Conservation (phyloP, 495 filamentous ascomycete species). For the Penicilliopsis zonata region DNA sequence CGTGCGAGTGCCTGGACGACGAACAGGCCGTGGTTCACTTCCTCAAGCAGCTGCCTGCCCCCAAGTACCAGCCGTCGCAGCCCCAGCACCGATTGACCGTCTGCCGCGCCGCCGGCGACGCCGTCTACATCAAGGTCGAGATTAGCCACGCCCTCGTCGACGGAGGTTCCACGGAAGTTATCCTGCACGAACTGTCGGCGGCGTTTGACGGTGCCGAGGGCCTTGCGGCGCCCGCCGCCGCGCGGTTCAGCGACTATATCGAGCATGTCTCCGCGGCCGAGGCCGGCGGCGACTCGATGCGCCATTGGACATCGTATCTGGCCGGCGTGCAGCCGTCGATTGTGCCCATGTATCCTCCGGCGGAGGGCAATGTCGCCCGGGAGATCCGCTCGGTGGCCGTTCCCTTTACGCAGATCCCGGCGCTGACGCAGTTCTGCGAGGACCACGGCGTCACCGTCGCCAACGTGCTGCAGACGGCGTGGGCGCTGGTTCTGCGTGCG, state of each 20-base stretch:
- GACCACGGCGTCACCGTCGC: constrained; percentile 9
- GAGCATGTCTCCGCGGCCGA: constrained; percentile 21
- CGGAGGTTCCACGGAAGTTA: constrained; percentile 27
- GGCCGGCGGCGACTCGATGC: constrained; percentile 12
- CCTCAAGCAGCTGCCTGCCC: constrained; percentile 21
- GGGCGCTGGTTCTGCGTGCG: constrained; percentile 27
- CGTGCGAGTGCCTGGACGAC: constrained; percentile 20
- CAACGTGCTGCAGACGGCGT: constrained; percentile 22
- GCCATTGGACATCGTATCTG: constrained; percentile 33
- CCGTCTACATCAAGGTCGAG: constrained; percentile 38
- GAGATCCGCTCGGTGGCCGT: constrained; percentile 3
- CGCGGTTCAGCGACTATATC: constrained; percentile 34
- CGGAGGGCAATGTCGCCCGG: constrained; percentile 5
- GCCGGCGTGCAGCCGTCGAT: constrained; percentile 24
- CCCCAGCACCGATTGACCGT: constrained; percentile 38
- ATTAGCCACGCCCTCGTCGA: constrained; percentile 45
- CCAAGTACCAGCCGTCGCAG: constrained; percentile 18
- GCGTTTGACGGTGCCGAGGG: no score
- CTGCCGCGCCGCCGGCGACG: constrained; percentile 24
- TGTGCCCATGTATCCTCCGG: constrained; percentile 20
- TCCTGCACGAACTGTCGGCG: constrained; percentile 27
- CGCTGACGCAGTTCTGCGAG: constrained; percentile 9
- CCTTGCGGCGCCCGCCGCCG: constrained; percentile 15
- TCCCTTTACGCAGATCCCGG: neutral
- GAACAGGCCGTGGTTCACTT: constrained; percentile 23